Conservation (phyloP, 495 filamentous ascomycete genomes). For the Aspergillus sclerotiicarbonarius region DNA sequence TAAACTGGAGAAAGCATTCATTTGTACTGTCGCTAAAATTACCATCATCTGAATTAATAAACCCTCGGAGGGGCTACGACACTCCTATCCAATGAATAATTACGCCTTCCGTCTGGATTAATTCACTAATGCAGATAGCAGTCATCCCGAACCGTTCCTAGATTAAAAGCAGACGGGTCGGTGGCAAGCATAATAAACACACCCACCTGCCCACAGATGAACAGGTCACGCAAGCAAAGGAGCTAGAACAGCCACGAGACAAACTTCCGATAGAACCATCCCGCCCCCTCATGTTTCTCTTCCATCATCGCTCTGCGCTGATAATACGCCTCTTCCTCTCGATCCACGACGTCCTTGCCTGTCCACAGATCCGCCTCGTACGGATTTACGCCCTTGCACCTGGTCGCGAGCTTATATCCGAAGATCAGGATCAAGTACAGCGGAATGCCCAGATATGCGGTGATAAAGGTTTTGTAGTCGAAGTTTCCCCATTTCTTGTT, state of each 20-base stretch:
- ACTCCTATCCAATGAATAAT: no score
- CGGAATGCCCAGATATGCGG: slow-evolving; percentile 77
- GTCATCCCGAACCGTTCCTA: no score
- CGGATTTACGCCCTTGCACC: slow-evolving; percentile 52
- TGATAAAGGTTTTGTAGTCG: slow-evolving; percentile 75
- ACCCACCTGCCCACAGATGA: no score
- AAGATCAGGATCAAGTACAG: slow-evolving; percentile 70
- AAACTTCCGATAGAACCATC: slow-evolving; percentile 61
- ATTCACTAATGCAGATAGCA: no score
- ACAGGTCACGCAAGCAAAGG: background rate
- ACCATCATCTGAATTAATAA: no score
- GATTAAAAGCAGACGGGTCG: no score
- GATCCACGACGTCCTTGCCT: slow-evolving; percentile 72
- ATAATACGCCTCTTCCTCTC: slow-evolving; percentile 69
- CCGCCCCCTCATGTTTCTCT: slow-evolving; percentile 36
- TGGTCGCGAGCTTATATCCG: slow-evolving; percentile 63
- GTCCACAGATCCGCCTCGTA: slow-evolving; percentile 64
- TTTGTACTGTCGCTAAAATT: no score
- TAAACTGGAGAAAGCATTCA: no score
- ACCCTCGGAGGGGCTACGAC: no score
- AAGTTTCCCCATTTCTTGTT: slow-evolving; percentile 52
- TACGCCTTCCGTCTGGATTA: no score
- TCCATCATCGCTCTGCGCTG: slow-evolving; percentile 29
- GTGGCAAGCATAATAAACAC: no score
- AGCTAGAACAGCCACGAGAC: slow-evolving; percentile 64